Percentiles rank a stretch among this genome's conserved stretches.
phyloP scores from a whole-genome alignment of 371 early-diverging fungal genomes.

The Mucor indicus region DNA sequence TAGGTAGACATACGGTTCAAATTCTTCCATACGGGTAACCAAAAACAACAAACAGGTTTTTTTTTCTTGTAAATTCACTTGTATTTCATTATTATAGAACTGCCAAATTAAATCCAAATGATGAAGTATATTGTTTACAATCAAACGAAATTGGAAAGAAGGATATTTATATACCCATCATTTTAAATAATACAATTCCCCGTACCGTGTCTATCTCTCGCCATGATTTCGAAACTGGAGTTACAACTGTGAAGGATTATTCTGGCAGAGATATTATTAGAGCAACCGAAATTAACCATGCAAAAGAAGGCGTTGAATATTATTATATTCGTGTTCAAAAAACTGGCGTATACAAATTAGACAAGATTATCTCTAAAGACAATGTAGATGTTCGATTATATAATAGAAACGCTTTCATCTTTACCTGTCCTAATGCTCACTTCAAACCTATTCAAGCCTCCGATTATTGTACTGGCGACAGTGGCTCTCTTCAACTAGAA shows the following conservation, averaged over 20 bases:
- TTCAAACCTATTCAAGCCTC: slow-evolving; percentile 13
- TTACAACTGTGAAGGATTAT: slow-evolving; percentile 7
- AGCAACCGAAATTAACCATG: slow-evolving; percentile 38
- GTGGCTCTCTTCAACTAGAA: slow-evolving; percentile 26
- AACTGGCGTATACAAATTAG: slow-evolving; percentile 42
- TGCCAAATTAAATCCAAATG: slow-evolving; percentile 43
- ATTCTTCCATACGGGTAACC: slow-evolving; percentile 50
- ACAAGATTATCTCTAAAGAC: slow-evolving; percentile 35
- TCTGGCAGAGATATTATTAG: slow-evolving; percentile 32
- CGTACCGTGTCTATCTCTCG: slow-evolving; percentile 33
- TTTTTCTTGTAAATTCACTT: background rate
- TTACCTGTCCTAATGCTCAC: slow-evolving; percentile 40
- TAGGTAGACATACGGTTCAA: slow-evolving; percentile 49
- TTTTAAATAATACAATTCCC: slow-evolving; percentile 48
- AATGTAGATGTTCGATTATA: slow-evolving; percentile 36
- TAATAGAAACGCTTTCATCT: slow-evolving; percentile 29
- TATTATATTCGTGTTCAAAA: slow-evolving; percentile 34
- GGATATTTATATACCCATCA: slow-evolving; percentile 44
- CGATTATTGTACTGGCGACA: slow-evolving; percentile 39
- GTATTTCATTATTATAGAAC: slow-evolving; percentile 21
- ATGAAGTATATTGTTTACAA: slow-evolving; percentile 43
- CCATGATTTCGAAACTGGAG: slow-evolving; percentile 38
- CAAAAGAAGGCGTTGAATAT: slow-evolving; percentile 33
- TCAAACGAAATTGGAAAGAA: slow-evolving; percentile 26
- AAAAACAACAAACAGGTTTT: background rate